Percentiles rank a stretch among this genome's conserved stretches.
phyloP scores from a whole-genome alignment of 495 filamentous ascomycete genomes.

The Podospora australis region DNA sequence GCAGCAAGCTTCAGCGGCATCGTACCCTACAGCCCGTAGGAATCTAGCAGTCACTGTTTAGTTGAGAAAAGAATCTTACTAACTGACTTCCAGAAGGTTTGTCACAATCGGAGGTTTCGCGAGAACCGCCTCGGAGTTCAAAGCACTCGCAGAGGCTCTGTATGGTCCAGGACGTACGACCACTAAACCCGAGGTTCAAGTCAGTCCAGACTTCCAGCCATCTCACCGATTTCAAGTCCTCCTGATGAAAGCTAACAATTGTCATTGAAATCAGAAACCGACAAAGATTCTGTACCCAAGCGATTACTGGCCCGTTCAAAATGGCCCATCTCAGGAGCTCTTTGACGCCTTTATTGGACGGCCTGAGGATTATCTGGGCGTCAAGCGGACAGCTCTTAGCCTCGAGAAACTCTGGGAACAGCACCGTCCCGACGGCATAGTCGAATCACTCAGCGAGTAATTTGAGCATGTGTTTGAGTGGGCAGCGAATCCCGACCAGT shows the following conservation, averaged over 20 bases:
- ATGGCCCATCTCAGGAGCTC: neutral
- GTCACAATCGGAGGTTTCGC: conserved; percentile 6
- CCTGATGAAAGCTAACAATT: neutral
- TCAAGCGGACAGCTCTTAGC: neutral
- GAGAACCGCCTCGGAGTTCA: neutral
- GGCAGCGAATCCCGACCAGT: conserved; percentile 6
- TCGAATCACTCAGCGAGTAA: conserved; percentile 4
- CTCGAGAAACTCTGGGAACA: conserved; percentile 1
- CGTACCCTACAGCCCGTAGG: conserved; percentile 1
- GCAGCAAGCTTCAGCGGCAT: conserved; percentile 1
- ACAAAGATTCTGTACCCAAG: conserved; percentile 3
- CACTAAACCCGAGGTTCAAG: neutral
- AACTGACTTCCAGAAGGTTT: neutral
- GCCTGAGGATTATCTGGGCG: neutral
- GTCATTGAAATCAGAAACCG: neutral
- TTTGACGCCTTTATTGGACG: neutral
- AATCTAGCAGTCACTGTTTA: neutral
- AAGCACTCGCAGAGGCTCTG: neutral
- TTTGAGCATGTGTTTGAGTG: conserved; percentile 4
- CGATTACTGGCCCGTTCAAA: conserved; percentile 3
- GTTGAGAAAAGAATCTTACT: neutral
- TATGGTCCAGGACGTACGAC: neutral
- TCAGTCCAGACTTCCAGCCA: neutral
- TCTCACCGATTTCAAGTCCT: neutral
- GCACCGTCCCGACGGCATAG: neutral